Evolutionary conservation across 2,329 filamentous ascomycete genomes (phyloP).

Genomic region (Ophioceras dolichostomum): DNA sequence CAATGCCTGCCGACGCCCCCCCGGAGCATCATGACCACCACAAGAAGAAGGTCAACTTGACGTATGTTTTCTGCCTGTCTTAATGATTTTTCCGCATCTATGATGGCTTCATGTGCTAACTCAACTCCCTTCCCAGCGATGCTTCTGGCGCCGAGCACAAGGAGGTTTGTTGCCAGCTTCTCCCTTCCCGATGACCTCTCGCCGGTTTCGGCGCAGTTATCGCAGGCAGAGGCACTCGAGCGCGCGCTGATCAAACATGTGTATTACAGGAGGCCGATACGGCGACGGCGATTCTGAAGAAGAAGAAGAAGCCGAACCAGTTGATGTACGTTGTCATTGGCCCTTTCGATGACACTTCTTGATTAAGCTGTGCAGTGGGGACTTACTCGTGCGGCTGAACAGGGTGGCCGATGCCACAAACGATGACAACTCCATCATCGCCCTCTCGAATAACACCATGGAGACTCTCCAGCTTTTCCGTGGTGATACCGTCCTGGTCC

Average conservation of each 20-base stretch:
- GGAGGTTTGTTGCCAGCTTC: conserved; percentile 44
- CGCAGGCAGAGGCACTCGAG: background rate
- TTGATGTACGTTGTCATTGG: conserved; percentile 62
- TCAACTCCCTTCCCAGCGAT: conserved; percentile 49
- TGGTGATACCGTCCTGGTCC: conserved; percentile 93
- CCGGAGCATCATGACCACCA: conserved; percentile 6
- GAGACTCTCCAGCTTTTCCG: conserved; percentile 96
- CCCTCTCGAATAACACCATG: conserved; percentile 97
- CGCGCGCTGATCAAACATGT: conserved; percentile 21
- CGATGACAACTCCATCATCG: conserved; percentile 99
- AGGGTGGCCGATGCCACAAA: conserved; percentile 97
- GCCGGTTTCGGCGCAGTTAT: background rate
- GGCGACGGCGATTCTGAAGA: conserved; percentile 94
- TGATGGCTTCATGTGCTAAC: conserved; percentile 12
- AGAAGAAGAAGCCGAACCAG: conserved; percentile 99
- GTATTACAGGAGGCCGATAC: conserved; percentile 66
- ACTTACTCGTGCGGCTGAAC: conserved; percentile 2
- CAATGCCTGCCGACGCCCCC: conserved; percentile 51
- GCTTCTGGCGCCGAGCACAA: conserved; percentile 79
- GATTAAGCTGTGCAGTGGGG: conserved; percentile 9
- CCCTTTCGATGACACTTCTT: conserved; percentile 2
- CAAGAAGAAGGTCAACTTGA: conserved; percentile 67
- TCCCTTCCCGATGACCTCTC: conserved; percentile 9
- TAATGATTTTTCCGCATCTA: background rate
- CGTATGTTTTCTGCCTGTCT: conserved; percentile 51